phyloP scores from a whole-genome alignment of 129 eudicot species.

The Centella asiatica region DNA sequence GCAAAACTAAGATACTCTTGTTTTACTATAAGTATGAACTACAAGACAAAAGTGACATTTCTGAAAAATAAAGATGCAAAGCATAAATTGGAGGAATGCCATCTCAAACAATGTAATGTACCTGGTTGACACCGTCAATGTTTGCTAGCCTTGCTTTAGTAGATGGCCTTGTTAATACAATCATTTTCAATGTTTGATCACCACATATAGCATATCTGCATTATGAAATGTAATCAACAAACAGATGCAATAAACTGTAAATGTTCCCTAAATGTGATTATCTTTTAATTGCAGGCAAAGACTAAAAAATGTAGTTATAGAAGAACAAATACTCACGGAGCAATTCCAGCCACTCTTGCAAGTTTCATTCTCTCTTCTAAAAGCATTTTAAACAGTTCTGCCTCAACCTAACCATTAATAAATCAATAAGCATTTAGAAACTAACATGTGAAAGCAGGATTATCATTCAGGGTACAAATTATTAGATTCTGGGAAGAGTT shows the following conservation, averaged over 20 bases:
- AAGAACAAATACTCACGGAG: slow-evolving; percentile 60
- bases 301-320: neutral
- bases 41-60: no score
- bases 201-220: slow-evolving; percentile 85
- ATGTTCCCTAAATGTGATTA: neutral
- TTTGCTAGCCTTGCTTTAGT: slow-evolving; percentile 87
- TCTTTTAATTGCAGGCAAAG: neutral
- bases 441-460: neutral
- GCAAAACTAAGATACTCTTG: neutral
- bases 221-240: slow-evolving; percentile 8
- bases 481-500: neutral
- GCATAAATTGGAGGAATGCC: neutral
- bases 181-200: slow-evolving; percentile 72
- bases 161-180: slow-evolving; percentile 71
- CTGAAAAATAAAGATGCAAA: neutral
- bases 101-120: slow-evolving; percentile 14
- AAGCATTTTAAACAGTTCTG: slow-evolving; percentile 60
- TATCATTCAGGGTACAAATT: neutral
- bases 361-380: slow-evolving; percentile 77
- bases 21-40: neutral
- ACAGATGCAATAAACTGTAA: neutral
- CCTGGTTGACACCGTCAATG: slow-evolving; percentile 97
- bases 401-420: slow-evolving; percentile 49
- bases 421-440: slow-evolving; percentile 3
- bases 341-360: slow-evolving; percentile 82